Evolutionary conservation across 2,329 filamentous ascomycete species (phyloP).

Genomic region (Nemania sp.): DNA sequence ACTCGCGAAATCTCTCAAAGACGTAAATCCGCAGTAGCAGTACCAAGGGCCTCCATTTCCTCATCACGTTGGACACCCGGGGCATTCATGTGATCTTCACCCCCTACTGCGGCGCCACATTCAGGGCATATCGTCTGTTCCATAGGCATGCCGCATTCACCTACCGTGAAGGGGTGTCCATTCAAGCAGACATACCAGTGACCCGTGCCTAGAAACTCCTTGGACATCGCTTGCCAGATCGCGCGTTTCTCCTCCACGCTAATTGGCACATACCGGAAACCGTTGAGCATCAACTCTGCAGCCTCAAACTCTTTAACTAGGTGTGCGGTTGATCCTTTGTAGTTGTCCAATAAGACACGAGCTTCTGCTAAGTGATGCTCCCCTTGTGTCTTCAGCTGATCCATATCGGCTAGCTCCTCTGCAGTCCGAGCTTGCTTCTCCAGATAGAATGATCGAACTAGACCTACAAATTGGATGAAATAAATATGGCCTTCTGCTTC

Average conservation of each 20-base stretch:
- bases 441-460: slow-evolving; percentile 51
- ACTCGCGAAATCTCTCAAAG: background rate
- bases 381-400: slow-evolving; percentile 6
- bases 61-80: slow-evolving; percentile 63
- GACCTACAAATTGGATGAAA: slow-evolving; percentile 60
- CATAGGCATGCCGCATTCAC: slow-evolving; percentile 76
- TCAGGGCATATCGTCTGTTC: slow-evolving; percentile 70
- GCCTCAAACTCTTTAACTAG: slow-evolving; percentile 10
- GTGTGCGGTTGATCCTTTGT: background rate
- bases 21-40: background rate
- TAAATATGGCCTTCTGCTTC: slow-evolving; percentile 64
- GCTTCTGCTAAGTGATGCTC: background rate
- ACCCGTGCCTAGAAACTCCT: slow-evolving; percentile 7
- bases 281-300: slow-evolving; percentile 9
- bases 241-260: slow-evolving; percentile 9
- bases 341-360: slow-evolving; percentile 4
- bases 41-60: slow-evolving; percentile 58
- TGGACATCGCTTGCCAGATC: slow-evolving; percentile 9
- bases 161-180: slow-evolving; percentile 64
- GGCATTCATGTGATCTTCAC: slow-evolving; percentile 60
- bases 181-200: slow-evolving; percentile 21
- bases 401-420: slow-evolving; percentile 2
- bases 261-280: background rate
- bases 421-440: background rate
- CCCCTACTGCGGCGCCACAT: slow-evolving; percentile 69